Base-by-base conservation (phyloP, 495 filamentous ascomycete species). In the Penicillium taxi region DNA sequence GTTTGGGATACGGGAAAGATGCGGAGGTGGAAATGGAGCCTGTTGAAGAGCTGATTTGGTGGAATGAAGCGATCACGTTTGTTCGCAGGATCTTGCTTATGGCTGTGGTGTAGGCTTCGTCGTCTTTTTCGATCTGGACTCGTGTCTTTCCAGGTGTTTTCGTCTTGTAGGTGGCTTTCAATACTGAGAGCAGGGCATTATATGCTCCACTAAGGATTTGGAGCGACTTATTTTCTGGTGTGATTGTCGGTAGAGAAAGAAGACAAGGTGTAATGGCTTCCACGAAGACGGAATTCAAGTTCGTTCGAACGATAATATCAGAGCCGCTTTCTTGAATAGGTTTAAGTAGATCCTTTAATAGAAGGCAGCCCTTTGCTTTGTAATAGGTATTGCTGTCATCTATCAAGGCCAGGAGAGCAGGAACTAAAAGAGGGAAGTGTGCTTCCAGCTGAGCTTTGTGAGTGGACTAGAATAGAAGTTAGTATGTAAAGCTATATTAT, bases 351-450 rank as follows among this genome's bases (percentile, higher is more conserved):
- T 60, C 39, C 5, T 51, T 52, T 2, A 91, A 59, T 3, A 88
- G 58, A 2, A 50, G 44, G 23, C 86, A 81, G 9, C 81, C 87
- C 5, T 58, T 64, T 1, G 63, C 51, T 38, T 84, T 81, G 48
- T 78, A 63, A 0, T 56, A 26, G 1, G 72, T 59, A 28, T 69
- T 61, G 9, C 66, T 52, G 52, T 89, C 82, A 55, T 96, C 91
- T 34, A 86, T 68, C 2, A 96, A 66, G 3, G 81, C 75, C 2
- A 98, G 72, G 1, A 95, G 64, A 1, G 85, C 82, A 1, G 91
- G 91, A n/a, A 90, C 70, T 26, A 84, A 73, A n/a, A 93, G 72
- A 0, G 75, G 78, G 78, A 88, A 95, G 39, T 84, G 67, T 4
- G 45, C 39, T 45, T 74, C 66, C 3, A 74, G 52, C n/a, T 54